phyloP scores from a whole-genome alignment of 768 basidiomycete species.

The Naganishia vishniacii region DNA sequence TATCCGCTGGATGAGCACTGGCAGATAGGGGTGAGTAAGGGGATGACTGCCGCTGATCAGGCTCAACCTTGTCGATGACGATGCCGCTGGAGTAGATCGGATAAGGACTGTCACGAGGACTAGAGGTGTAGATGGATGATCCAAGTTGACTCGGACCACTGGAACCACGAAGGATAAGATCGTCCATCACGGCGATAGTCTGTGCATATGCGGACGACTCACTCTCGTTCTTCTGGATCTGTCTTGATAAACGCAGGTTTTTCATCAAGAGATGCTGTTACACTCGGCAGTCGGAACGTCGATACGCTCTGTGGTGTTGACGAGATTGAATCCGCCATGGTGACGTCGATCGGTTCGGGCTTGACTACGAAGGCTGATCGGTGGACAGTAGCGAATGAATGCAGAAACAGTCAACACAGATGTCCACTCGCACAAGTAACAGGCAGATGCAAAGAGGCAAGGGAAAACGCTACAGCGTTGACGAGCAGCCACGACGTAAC shows the following conservation, averaged over 20 bases:
- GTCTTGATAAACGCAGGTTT: neutral
- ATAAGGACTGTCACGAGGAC: neutral
- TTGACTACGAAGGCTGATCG: no score
- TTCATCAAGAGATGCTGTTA: neutral
- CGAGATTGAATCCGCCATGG: neutral
- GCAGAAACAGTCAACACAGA: no score
- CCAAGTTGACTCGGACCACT: neutral
- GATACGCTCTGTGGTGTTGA: neutral
- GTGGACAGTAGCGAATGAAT: no score
- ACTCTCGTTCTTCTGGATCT: neutral
- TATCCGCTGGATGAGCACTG: neutral
- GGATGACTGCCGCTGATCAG: neutral
- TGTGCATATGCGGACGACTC: no score
- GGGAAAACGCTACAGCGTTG: no score
- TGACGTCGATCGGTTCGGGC: neutral
- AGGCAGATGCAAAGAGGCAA: no score
- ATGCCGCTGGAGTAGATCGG: neutral
- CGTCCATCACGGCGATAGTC: no score
- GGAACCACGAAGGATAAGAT: neutral
- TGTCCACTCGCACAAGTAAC: no score
- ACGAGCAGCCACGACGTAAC: no score
- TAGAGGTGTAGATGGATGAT: neutral
- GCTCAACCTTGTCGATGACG: neutral
- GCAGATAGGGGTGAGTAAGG: neutral
- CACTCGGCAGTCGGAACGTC: neutral